These are phyloP conservation scores for Omphalotus olearius DNA, from an alignment of 1,284 basidiomycete species.

Conservation along the genomic window DNA sequence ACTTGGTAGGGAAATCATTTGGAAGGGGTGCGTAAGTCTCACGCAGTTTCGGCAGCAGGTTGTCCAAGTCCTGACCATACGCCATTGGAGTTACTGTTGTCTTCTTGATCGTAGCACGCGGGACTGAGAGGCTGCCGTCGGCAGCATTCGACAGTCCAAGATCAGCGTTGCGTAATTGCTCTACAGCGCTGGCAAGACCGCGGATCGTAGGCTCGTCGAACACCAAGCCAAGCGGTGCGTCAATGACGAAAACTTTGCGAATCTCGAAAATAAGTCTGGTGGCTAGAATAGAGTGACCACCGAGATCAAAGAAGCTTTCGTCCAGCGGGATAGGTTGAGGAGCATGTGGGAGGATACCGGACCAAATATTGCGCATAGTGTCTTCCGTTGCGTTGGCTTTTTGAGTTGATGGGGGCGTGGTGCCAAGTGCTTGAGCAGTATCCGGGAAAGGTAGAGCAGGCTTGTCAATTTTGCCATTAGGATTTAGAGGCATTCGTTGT, in stretches of 20 bases:
- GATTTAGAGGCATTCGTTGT: constrained; percentile 94
- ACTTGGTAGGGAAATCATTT: constrained; percentile 46
- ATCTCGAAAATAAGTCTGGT: constrained; percentile 97
- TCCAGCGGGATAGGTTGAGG: constrained; percentile 80
- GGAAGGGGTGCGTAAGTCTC: constrained; percentile 56
- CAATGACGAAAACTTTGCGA: constrained; percentile 87
- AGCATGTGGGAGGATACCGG: constrained; percentile 77
- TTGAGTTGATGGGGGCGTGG: constrained; percentile 22
- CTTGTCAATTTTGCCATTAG: constrained; percentile 99
- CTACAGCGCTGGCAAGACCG: constrained; percentile 80
- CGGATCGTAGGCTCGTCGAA: constrained; percentile 90
- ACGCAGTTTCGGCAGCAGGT: constrained; percentile 57
- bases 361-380: constrained; percentile 82
- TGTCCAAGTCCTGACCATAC: constrained; percentile 82
- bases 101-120: constrained; percentile 12
- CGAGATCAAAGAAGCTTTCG: constrained; percentile 98
- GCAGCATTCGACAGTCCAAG: constrained; percentile 59
- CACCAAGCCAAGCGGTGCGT: constrained; percentile 89
- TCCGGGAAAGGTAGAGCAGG: constrained; percentile 98
- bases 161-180: constrained; percentile 75
- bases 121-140: constrained; percentile 12
- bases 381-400: constrained; percentile 71
- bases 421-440: constrained; percentile 61
- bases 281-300: constrained; percentile 97
- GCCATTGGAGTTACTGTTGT: constrained; percentile 33